These are phyloP conservation scores for Jatropha curcas DNA, from an alignment of 345 rosid genomes.

Conservation along the genomic window DNA sequence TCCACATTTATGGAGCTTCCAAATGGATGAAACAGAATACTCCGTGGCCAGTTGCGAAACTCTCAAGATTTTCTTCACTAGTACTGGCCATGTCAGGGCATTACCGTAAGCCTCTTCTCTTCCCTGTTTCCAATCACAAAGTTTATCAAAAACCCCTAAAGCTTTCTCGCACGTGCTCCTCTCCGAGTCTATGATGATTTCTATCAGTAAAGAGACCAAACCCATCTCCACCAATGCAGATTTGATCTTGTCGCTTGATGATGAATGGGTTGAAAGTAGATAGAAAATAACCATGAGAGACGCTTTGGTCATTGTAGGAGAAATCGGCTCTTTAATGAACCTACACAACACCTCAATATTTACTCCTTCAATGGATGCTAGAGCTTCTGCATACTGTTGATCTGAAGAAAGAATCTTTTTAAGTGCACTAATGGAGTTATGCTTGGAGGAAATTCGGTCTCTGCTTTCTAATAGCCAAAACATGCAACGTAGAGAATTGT, in stretches of 20 bases:
- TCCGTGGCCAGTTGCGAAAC: constrained; percentile 39
- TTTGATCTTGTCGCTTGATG: constrained; percentile 9
- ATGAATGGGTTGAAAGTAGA: constrained; percentile 29
- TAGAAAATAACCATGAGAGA: constrained; percentile 38
- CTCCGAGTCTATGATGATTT: constrained; percentile 32
- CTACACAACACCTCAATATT: constrained; percentile 17
- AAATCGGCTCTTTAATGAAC: constrained; percentile 36
- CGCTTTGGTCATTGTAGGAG: constrained; percentile 35
- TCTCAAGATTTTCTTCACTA: constrained; percentile 51
- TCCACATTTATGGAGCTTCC: constrained; percentile 43
- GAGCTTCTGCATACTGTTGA: constrained; percentile 6
- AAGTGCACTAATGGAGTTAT: constrained; percentile 33
- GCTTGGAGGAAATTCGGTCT: constrained; percentile 29
- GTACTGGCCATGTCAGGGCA: constrained; percentile 41
- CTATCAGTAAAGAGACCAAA: constrained; percentile 31
- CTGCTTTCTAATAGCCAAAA: constrained; percentile 32
- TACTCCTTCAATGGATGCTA: constrained; percentile 33
- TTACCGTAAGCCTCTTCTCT: constrained; percentile 37
- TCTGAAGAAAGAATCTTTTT: constrained; percentile 33
- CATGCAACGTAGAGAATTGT: constrained; percentile 34
- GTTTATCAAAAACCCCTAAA: constrained; percentile 33
- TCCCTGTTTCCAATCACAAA: constrained; percentile 38
- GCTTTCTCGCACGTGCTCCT: constrained; percentile 40
- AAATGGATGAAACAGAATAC: constrained; percentile 44
- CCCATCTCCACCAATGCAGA: constrained; percentile 35